Evolutionary conservation across 345 rosid genomes (phyloP), one percentile per base, ranked within the genome.

Genomic region (Lumnitzera littorea): DNA sequence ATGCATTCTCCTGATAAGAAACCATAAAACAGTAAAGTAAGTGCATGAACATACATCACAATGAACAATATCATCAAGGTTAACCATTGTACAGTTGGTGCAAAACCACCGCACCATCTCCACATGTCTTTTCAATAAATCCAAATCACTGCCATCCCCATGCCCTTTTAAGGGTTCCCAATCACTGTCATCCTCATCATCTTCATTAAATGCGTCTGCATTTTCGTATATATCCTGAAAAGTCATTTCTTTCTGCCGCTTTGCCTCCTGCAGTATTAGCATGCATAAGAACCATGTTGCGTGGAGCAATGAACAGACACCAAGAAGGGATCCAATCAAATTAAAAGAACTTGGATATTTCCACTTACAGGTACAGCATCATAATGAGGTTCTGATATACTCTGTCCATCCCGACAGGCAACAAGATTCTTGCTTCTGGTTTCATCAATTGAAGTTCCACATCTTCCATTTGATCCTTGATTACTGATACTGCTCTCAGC

Each of bases 71-170:
- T 78, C 83, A 52, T 71, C 86, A 61, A 84, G 82, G 69, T 94
- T 94, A 55, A 76, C 55, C 99, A 94, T 86, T 2, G 97, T 94
- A 66, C 99, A 90, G 69, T 90, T 94, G 46, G 84, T 78, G 54
- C 99, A 94, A 81, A 82, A 86, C 97, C 99, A 94, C 67, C 81
- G 84, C 23, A 71, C 46, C 59, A 82, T 70, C 65, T 90, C 91
- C 16, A 77, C 62, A 14, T 70, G 84, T 63, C 67, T 78, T 77
- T 70, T 80, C 59, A 76, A 51, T 27, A 97, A 96, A 68, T 88
- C 97, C 99, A 97, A 90, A 15, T 94, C 97, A 74, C 86, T 83
- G 67, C 84, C 89, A 24, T 90, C 91, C 16, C 76, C 62, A 14
- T 70, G 84, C 64, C 67, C 76, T 77, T 71, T 80, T 57, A 76